phyloP scores from a whole-genome alignment of 345 rosid species.

The Bruguiera gymnorhiza region DNA sequence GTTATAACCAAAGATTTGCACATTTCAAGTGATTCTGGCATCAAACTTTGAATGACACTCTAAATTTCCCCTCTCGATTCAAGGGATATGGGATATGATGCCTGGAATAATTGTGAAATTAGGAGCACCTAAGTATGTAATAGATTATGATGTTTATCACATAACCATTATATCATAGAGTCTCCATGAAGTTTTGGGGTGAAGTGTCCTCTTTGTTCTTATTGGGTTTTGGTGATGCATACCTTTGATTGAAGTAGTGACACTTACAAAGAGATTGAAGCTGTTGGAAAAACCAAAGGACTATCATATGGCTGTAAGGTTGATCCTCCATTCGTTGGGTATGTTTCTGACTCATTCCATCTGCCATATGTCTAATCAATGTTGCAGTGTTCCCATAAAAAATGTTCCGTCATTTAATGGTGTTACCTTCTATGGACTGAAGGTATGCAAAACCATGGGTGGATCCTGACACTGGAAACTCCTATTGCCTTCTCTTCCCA shows the following conservation, averaged over 20 bases:
- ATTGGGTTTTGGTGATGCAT: background rate
- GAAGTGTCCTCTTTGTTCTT: too few species aligned
- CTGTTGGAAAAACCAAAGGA: slow-evolving; percentile 36
- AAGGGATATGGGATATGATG: background rate
- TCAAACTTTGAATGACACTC: background rate
- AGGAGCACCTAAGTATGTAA: too few species aligned
- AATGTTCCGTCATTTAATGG: background rate
- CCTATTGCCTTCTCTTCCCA: slow-evolving; percentile 80
- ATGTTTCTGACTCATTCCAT: slow-evolving; percentile 26
- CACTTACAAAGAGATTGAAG: slow-evolving; percentile 25
- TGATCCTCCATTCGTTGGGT: slow-evolving; percentile 84
- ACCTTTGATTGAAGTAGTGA: slow-evolving; percentile 39
- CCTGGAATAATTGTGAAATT: too few species aligned
- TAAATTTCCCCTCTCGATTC: background rate
- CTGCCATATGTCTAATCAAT: slow-evolving; percentile 5
- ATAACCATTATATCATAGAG: too few species aligned
- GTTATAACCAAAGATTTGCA: background rate
- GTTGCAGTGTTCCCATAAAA: background rate
- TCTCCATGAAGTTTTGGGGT: too few species aligned
- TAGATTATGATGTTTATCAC: too few species aligned
- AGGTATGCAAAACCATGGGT: slow-evolving; percentile 85
- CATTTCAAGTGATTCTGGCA: background rate
- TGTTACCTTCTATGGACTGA: slow-evolving; percentile 22
- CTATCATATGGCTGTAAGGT: slow-evolving; percentile 58
- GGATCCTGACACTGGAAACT: slow-evolving; percentile 50